phyloP scores from a whole-genome alignment of 176 grass and related monocot genomes.

The Zoysia pacifica region DNA sequence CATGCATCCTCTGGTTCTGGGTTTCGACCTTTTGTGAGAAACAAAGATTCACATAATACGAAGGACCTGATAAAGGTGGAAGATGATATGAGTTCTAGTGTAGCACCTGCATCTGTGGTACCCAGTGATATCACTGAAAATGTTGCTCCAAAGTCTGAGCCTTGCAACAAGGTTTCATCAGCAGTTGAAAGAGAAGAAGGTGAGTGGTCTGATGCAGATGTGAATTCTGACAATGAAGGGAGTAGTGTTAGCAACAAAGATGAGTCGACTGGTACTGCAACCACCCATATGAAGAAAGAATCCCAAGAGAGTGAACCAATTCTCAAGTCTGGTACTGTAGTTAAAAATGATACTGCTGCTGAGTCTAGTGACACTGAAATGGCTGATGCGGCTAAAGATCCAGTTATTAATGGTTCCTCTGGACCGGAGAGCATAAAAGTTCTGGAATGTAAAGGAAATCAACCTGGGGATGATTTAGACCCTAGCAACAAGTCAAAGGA shows the following conservation, averaged over 20 bases:
- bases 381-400: conserved; percentile 55
- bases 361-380: conserved; percentile 57
- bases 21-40: conserved; percentile 91
- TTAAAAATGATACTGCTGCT: conserved; percentile 43
- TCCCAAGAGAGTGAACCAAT: conserved; percentile 49
- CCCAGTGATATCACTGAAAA: conserved; percentile 28
- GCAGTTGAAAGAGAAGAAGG: conserved; percentile 94
- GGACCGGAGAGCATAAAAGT: conserved; percentile 35
- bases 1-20: conserved; percentile 69
- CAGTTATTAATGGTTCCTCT: conserved; percentile 26
- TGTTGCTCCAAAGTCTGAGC: conserved; percentile 24
- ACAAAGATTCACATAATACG: conserved; percentile 48
- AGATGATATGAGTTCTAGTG: conserved; percentile 41
- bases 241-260: conserved; percentile 59
- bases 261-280: conserved; percentile 41
- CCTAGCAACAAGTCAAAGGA: conserved; percentile 64
- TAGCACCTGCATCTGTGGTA: conserved; percentile 36
- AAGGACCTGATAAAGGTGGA: conserved; percentile 24
- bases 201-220: conserved; percentile 95
- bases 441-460: conserved; percentile 59
- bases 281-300: conserved; percentile 47
- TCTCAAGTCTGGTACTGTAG: conserved; percentile 36
- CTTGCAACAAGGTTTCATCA: conserved; percentile 43
- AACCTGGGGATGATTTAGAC: conserved; percentile 59
- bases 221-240: conserved; percentile 54